A percentile compares a stretch with the other conserved stretches of the same genome.
These are phyloP conservation scores for Fusarium sambucinum DNA, from an alignment of 2,329 filamentous ascomycete genomes.

Conservation along the genomic window DNA sequence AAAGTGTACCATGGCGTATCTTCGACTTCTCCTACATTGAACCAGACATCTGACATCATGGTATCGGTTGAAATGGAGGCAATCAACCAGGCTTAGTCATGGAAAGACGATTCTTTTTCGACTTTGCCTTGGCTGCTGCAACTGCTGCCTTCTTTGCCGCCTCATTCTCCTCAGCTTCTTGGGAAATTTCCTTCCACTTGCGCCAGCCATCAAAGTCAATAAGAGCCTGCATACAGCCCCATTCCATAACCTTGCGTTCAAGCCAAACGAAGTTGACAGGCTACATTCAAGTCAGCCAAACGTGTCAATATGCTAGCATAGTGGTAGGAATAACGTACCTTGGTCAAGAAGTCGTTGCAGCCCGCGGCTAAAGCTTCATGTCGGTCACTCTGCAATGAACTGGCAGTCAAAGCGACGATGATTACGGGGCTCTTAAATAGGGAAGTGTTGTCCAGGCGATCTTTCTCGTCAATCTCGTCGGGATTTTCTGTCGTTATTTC, in stretches of 20 bases:
- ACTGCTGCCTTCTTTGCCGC: slow-evolving; percentile 57
- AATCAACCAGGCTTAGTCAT: slow-evolving; percentile 47
- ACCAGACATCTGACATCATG: not conserved
- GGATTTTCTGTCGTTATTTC: slow-evolving; percentile 59
- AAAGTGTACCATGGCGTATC: not conserved
- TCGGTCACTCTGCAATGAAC: slow-evolving; percentile 92
- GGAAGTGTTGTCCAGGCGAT: slow-evolving; percentile 74
- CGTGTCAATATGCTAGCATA: not conserved
- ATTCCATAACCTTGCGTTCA: slow-evolving; percentile 97
- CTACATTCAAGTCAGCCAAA: slow-evolving; percentile 59
- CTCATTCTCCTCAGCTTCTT: slow-evolving; percentile 59
- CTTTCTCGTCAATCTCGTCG: slow-evolving; percentile 69
- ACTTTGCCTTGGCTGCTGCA: slow-evolving; percentile 52
- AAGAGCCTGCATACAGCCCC: slow-evolving; percentile 99
- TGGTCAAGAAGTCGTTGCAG: slow-evolving; percentile 98
- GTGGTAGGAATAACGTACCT: slow-evolving; percentile 70
- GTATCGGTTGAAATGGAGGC: not conserved
- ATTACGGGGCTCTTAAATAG: slow-evolving; percentile 97
- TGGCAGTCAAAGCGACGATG: slow-evolving; percentile 95
- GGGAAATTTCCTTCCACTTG: slow-evolving; percentile 89
- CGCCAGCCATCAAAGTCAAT: slow-evolving; percentile 99
- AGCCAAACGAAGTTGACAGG: slow-evolving; percentile 98
- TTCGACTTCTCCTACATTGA: not conserved
- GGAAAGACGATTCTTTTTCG: slow-evolving; percentile 61
- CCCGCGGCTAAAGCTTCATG: slow-evolving; percentile 95